These are phyloP conservation scores for Neoconidiobolus thromboides DNA, from an alignment of 371 early-diverging fungal species.

Conservation along the genomic window DNA sequence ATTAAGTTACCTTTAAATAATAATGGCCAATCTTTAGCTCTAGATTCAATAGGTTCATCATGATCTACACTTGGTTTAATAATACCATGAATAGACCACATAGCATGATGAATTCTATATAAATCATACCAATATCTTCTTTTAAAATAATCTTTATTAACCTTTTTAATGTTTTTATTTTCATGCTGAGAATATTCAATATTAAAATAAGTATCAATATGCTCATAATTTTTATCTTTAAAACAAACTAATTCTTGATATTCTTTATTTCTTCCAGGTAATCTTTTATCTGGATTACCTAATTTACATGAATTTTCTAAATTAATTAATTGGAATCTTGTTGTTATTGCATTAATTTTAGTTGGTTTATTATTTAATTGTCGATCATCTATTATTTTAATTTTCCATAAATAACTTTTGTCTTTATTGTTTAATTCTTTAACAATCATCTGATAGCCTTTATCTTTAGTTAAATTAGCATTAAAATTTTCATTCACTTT, in stretches of 20 bases:
- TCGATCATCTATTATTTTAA: conserved; percentile 60
- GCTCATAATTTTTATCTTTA: conserved; percentile 31
- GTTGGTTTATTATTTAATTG: conserved; percentile 12
- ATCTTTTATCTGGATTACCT: conserved; percentile 42
- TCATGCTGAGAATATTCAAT: conserved; percentile 35
- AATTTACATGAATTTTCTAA: conserved; percentile 60
- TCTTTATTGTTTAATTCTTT: conserved; percentile 31
- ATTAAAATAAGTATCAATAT: conserved; percentile 79
- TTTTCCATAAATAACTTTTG: conserved; percentile 68
- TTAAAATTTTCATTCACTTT: no score
- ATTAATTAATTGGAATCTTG: conserved; percentile 77
- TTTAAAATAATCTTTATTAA: conserved; percentile 29
- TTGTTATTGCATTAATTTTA: conserved; percentile 50
- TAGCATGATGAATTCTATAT: conserved; percentile 84
- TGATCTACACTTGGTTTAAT: conserved; percentile 92
- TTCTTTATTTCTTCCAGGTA: conserved; percentile 97
- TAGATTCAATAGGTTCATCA: conserved; percentile 70
- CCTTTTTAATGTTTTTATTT: conserved; percentile 23
- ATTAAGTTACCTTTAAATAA: conserved; percentile 42
- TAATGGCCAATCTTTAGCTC: conserved; percentile 90
- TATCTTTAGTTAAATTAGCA: no score
- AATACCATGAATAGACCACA: conserved; percentile 96
- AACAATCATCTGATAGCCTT: no score
- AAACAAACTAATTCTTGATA: conserved; percentile 91
- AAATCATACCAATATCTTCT: conserved; percentile 71